phyloP scores from a whole-genome alignment of 306 rosid genomes.

The Gillenia trifoliata region DNA sequence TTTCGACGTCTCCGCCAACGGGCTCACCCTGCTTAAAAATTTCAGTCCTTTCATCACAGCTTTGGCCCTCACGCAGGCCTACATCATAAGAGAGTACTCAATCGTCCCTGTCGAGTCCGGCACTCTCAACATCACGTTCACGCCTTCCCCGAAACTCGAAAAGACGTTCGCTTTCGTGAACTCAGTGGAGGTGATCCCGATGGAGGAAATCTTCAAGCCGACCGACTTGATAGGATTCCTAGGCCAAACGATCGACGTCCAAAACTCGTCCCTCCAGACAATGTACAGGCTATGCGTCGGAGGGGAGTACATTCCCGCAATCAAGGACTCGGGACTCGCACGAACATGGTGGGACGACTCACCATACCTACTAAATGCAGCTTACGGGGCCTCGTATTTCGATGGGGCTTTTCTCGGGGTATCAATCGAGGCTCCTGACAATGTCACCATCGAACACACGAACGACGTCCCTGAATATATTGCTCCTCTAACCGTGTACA shows the following conservation, averaged over 20 bases:
- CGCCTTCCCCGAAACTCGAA: constrained; percentile 11
- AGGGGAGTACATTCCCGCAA: constrained; percentile 26
- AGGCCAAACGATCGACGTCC: constrained; percentile 13
- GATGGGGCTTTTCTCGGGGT: constrained; percentile 2
- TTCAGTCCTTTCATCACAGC: constrained; percentile 32
- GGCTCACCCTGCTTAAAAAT: constrained; percentile 31
- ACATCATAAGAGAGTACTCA: constrained; percentile 34
- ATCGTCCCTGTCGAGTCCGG: constrained; percentile 25
- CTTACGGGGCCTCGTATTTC: neutral
- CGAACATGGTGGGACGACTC: constrained; percentile 38
- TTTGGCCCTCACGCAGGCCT: constrained; percentile 36
- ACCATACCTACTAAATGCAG: constrained; percentile 13
- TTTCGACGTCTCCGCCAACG: constrained; percentile 29
- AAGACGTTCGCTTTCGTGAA: constrained; percentile 33
- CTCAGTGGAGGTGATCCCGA: constrained; percentile 34
- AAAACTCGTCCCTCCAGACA: constrained; percentile 20
- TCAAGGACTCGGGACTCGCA: constrained; percentile 22
- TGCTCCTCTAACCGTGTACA: constrained; percentile 36
- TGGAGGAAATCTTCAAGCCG: constrained; percentile 31
- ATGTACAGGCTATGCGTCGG: constrained; percentile 39
- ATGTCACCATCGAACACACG: constrained; percentile 19
- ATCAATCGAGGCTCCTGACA: constrained; percentile 5
- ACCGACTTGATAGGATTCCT: constrained; percentile 14
- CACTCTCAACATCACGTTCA: constrained; percentile 25
- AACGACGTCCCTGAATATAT: constrained; percentile 14